A percentile compares a stretch with the other conserved stretches of the same genome.
phyloP scores from a whole-genome alignment of 164 flowering plant genomes.

The Annona squamosa region DNA sequence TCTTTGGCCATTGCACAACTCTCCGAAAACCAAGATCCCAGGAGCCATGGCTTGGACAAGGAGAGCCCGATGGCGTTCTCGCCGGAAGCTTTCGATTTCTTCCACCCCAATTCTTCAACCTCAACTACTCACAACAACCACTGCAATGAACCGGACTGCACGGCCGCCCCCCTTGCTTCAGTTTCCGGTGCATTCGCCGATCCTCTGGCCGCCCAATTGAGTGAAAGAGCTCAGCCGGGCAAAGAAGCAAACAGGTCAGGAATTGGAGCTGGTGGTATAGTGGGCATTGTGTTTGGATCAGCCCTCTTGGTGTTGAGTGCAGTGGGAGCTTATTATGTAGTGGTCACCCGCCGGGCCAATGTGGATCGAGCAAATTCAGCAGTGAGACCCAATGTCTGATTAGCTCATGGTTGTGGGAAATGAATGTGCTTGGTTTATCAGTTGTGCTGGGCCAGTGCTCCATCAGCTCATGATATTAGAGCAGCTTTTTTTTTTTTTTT shows the following conservation, averaged over 20 bases:
- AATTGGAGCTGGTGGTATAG: slow-evolving; percentile 42
- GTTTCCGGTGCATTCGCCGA: slow-evolving; percentile 29
- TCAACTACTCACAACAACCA: slow-evolving; percentile 4
- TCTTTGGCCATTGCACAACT: slow-evolving; percentile 17
- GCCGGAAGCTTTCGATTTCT: slow-evolving; percentile 58
- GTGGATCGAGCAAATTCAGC: slow-evolving; percentile 19
- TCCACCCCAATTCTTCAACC: slow-evolving; percentile 34
- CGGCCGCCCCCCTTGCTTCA: slow-evolving; percentile 35
- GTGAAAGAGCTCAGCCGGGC: slow-evolving; percentile 26
- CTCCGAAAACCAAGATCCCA: slow-evolving; percentile 25
- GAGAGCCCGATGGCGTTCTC: slow-evolving; percentile 54
- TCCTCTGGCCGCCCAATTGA: slow-evolving; percentile 30
- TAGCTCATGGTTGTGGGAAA: neutral
- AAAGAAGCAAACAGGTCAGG: slow-evolving; percentile 3
- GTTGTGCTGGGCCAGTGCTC: neutral
- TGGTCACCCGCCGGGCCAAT: slow-evolving; percentile 30
- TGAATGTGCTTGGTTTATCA: neutral
- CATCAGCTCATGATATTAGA: neutral
- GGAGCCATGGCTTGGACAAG: slow-evolving; percentile 53
- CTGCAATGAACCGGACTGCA: slow-evolving; percentile 30
- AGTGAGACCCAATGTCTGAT: slow-evolving; percentile 35
- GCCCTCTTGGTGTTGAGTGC: slow-evolving; percentile 30
- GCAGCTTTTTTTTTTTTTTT: too few species aligned
- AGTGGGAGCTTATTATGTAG: slow-evolving; percentile 47
- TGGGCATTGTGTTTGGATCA: slow-evolving; percentile 41